Base-by-base conservation (phyloP, 305 asterid genomes). In the Fraxinus baroniana region DNA sequence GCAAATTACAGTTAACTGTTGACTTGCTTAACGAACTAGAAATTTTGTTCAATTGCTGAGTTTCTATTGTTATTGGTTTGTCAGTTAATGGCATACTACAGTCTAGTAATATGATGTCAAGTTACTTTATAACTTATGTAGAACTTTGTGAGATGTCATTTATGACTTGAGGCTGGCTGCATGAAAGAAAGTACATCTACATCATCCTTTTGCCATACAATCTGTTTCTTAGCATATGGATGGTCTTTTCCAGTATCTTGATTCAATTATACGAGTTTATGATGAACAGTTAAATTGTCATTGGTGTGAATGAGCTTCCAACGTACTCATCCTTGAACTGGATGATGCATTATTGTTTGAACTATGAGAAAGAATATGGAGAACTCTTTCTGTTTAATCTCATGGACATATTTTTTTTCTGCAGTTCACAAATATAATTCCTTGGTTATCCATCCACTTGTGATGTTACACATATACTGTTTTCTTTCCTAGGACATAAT, bases 11-110 rank as follows among this genome's bases (percentile, higher is more conserved):
- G 33, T 52, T 46, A 35, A 46, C 37, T 39, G 60, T 36, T 46
- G 60, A 32, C 64, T 52, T 72, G 72, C 78, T 55, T 55, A 55
- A 55, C 22, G 66, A 74, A 22, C n/a, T 30, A 81, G 76, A 55
- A 3, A 6, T 66, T 52, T 62, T 62, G 64, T 55, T 55, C 64
- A 17, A 55, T n/a, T 55, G 64, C 64, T 0, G 41, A 13, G 74
- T 71, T 30, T 79, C 55, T 77, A 71, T 80, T 71, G 66, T 39
- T 74, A 15, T 10, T 62, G 78, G 81, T 44, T 79, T 75, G 78
- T 60, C 20, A 10, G 22, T 37, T 60, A 22, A 62, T 70, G 2
- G 46, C 75, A 24, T 41, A 20, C 74, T 76, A 35, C 12, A 62
- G 68, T 78, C 33, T 73, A 33, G 78, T 57, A 71, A 24, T 77